phyloP scores from a whole-genome alignment of 768 basidiomycete genomes.

The Suillus sp. region DNA sequence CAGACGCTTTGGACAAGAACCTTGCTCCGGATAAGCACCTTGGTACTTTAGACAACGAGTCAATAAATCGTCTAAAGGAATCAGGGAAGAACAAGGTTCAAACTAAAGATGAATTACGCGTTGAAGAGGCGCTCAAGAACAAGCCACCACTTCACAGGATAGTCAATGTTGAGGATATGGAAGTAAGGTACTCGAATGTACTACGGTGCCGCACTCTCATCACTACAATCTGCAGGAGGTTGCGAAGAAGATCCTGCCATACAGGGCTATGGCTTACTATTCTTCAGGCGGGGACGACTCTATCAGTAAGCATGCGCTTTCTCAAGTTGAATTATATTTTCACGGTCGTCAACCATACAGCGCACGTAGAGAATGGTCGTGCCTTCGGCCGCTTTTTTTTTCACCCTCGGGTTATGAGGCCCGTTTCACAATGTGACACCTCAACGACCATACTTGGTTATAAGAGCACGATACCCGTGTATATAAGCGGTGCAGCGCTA shows the following conservation, averaged over 20 bases:
- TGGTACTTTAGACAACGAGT: slow-evolving; percentile 57
- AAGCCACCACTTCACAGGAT: slow-evolving; percentile 72
- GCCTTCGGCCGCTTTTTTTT: slow-evolving; percentile 91
- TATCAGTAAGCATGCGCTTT: slow-evolving; percentile 53
- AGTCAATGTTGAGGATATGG: slow-evolving; percentile 79
- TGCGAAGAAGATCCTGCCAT: slow-evolving; percentile 70
- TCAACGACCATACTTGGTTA: slow-evolving; percentile 77
- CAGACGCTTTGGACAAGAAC: slow-evolving; percentile 74
- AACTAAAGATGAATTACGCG: slow-evolving; percentile 71
- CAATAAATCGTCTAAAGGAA: slow-evolving; percentile 40
- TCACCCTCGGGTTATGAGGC: slow-evolving; percentile 76
- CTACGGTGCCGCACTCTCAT: background rate
- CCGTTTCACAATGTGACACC: slow-evolving; percentile 63
- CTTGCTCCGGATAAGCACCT: slow-evolving; percentile 72
- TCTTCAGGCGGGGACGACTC: slow-evolving; percentile 87
- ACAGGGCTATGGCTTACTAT: slow-evolving; percentile 83
- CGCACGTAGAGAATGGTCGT: slow-evolving; percentile 65
- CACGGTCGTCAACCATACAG: slow-evolving; percentile 37
- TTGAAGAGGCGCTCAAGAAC: slow-evolving; percentile 57
- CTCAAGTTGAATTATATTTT: slow-evolving; percentile 17
- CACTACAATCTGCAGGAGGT: slow-evolving; percentile 48
- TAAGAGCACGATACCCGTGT: slow-evolving; percentile 73
- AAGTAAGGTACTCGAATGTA: slow-evolving; percentile 47
- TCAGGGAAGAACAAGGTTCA: slow-evolving; percentile 45
- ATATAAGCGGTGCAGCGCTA: slow-evolving; percentile 80